phyloP scores from a whole-genome alignment of 225 moss, liverwort and hornwort genomes.

The Polytrichum commune region DNA sequence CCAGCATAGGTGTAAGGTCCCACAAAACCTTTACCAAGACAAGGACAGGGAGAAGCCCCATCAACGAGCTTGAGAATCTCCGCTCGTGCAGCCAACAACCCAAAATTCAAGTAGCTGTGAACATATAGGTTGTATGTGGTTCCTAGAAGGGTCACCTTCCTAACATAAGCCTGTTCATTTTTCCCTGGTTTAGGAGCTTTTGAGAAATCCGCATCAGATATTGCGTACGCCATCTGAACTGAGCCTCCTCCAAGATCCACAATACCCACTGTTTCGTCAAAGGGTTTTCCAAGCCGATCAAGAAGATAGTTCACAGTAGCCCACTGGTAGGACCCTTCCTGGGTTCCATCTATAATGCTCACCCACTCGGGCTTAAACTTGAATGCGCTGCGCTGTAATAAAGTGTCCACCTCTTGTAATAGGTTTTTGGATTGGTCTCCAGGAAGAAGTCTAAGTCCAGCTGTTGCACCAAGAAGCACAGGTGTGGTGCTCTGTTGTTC shows the following conservation, averaged over 20 bases:
- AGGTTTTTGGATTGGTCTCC: conserved; percentile 65
- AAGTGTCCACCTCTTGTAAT: conserved; percentile 51
- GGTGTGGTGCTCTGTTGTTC: conserved; percentile 67
- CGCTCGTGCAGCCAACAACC: conserved; percentile 77
- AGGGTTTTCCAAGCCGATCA: conserved; percentile 66
- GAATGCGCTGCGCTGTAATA: conserved; percentile 59
- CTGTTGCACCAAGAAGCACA: conserved; percentile 90
- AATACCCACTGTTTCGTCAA: conserved; percentile 73
- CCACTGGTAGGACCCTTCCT: conserved; percentile 97
- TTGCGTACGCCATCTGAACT: conserved; percentile 91
- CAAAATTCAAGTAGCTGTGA: conserved; percentile 87
- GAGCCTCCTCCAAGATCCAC: conserved; percentile 97
- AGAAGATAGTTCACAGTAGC: conserved; percentile 90
- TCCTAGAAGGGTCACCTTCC: conserved; percentile 60
- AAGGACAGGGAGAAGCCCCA: conserved; percentile 55
- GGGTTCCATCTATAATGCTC: conserved; percentile 77
- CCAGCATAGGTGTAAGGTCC: conserved; percentile 63
- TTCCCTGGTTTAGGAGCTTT: conserved; percentile 53
- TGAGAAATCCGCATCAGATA: conserved; percentile 66
- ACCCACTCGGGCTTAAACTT: conserved; percentile 84
- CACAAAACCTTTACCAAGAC: conserved; percentile 63
- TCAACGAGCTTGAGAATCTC: conserved; percentile 69
- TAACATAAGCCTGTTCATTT: conserved; percentile 57
- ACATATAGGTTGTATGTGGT: conserved; percentile 79
- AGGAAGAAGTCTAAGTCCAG: conserved; percentile 79